These are phyloP conservation scores for Populus hybrid DNA, from an alignment of 441 rosid species.

Conservation along the genomic window DNA sequence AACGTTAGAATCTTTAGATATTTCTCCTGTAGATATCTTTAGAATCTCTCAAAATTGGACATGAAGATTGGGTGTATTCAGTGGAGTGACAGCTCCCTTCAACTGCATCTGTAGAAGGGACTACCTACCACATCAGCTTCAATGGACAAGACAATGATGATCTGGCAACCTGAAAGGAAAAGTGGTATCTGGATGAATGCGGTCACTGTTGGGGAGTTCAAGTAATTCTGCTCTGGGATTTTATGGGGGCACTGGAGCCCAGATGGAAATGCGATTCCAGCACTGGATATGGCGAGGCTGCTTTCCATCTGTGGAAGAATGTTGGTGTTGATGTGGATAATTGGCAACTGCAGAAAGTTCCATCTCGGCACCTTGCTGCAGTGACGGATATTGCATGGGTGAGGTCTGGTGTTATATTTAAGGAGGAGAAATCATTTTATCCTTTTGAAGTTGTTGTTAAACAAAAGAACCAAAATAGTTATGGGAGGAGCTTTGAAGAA, in stretches of 20 bases:
- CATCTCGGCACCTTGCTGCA: slow-evolving; percentile 83
- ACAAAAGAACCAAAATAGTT: neutral
- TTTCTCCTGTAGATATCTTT: slow-evolving; percentile 46
- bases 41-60: slow-evolving; percentile 91
- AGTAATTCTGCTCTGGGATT: slow-evolving; percentile 96
- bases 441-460: neutral
- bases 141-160: slow-evolving; percentile 99
- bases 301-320: slow-evolving; percentile 85
- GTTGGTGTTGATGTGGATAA: slow-evolving; percentile 53
- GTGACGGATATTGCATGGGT: slow-evolving; percentile 87
- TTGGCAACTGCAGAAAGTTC: slow-evolving; percentile 90
- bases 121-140: slow-evolving; percentile 56
- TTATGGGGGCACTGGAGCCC: slow-evolving; percentile 94
- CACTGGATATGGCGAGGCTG: slow-evolving; percentile 90
- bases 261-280: slow-evolving; percentile 59
- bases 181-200: slow-evolving; percentile 94
- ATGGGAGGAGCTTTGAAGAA: neutral
- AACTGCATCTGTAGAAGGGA: slow-evolving; percentile 25
- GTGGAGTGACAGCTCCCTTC: slow-evolving; percentile 92
- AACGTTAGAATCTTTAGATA: no score
- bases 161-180: slow-evolving; percentile 87
- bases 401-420: slow-evolving; percentile 38
- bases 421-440: neutral
- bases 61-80: slow-evolving; percentile 97
- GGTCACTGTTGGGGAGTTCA: slow-evolving; percentile 87